Evolutionary conservation across 106 monocot genomes (phyloP), one percentile per base, ranked within the genome.

Genomic region (Apostasia ramifera): DNA sequence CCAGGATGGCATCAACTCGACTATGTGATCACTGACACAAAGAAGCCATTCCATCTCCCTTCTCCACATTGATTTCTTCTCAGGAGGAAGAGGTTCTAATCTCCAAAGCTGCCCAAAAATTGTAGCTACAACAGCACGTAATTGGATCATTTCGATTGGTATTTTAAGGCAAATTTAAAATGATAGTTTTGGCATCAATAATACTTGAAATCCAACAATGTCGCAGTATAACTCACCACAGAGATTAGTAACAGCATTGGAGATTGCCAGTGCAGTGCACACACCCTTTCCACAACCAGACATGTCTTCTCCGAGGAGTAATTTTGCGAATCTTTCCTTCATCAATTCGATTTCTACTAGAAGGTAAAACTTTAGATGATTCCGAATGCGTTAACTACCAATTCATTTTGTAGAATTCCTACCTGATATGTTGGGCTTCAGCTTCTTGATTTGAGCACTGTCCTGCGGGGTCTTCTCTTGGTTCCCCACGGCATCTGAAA

Each of bases 41-140:
- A 89, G 55, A 61, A 89, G 82, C 82, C 85, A 89, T 44, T 77
- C 82, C 11, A 89, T 80, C 67, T 89, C 89, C 51, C 68, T 85
- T 59, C 75, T 85, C 89, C 89, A 89, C 40, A 80, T 85, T 2
- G 66, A 52, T 53, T 89, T 89, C 50, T 66, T 74, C n/a, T 89
- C 89, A 26, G 68, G 43, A 10, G 79, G 57, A 85, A 89, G 82
- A 1, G 89, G 89, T 51, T 85, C 85, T 61, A 89, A 63, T 37
- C 73, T 66, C 55, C 66, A 37, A 78, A 85, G 85, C 53, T 89
- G 85, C 6, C 85, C 74, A 14, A 89, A 89, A 40, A 80, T 80
- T 66, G 85, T 85, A 70, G 89, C 89, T 89, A 73, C 42, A 55
- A 5, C 44, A 57, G 26, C 26, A 26, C 26, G 63, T 62, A 14